Evolutionary conservation across 768 basidiomycete genomes (phyloP), one percentile per base, ranked within the genome.

Genomic region (Cyclocybe cylindracea): DNA sequence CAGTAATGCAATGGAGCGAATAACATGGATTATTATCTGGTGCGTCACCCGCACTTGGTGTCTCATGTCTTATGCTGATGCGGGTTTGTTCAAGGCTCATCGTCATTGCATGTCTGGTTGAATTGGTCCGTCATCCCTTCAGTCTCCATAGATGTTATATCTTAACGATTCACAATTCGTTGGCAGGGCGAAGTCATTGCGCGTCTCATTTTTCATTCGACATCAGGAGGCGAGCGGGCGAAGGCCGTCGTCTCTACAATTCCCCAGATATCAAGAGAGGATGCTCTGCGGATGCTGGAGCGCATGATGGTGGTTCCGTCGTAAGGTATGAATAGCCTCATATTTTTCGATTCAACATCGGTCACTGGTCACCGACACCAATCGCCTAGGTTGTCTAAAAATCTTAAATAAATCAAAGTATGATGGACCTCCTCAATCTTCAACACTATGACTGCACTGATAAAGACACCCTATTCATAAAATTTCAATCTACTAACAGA

Each of bases 31-130:
- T 29, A 66, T 74, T 45, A 79, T 78, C 49, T 80, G 78, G 68
- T 79, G 62, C 37, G 69, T 62, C 62, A 63, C 9, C 66, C 58
- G 43, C 55, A 55, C 35, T 54, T n/a, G 57, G 55, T 18, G 44
- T 61, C 40, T 6, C 39, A 42, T 51, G 45, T 24, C 55, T 50
- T 48, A 54, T 48, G 42, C 48, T 61, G 44, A 59, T 56, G 24
- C 61, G 64, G 53, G 50, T 64, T 43, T 31, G 3, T 63, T 48
- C 10, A 51, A 94, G 91, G 90, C 75, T 97, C 24, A 97, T 97
- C 60, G 85, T 93, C 16, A 85, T 87, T 2, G 93, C 93, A 16
- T 89, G 89, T 65, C 66, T 96, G n/a, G 93, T 96, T 8, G 94
- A 94, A 71, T 67, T 89, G 54, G 91, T 89, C 61, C 32, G 83